Percentiles rank a stretch among this genome's conserved stretches.
phyloP scores from a whole-genome alignment of 2,329 filamentous ascomycete genomes.

The Pseudogymnoascus sp. region DNA sequence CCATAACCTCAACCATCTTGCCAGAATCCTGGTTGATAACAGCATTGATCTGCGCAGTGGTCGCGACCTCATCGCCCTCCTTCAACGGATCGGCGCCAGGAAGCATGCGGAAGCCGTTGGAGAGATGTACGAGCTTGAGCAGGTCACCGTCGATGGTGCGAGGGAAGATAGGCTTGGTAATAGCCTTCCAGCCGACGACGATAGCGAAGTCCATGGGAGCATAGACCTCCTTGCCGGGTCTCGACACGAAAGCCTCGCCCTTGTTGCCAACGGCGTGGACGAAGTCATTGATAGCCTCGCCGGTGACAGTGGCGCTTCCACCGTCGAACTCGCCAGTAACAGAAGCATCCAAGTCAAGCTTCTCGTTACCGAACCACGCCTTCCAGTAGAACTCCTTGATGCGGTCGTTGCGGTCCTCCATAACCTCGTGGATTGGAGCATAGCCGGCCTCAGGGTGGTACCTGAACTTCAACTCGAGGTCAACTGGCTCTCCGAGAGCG shows the following conservation, averaged over 20 bases:
- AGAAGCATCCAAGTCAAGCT: constrained; percentile 71
- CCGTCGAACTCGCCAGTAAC: constrained; percentile 87
- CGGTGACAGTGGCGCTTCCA: constrained; percentile 76
- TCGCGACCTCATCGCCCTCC: constrained; percentile 88
- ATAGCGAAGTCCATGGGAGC: constrained; percentile 99
- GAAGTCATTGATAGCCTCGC: constrained; percentile 93
- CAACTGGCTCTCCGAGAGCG: constrained; percentile 71
- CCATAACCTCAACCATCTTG: constrained; percentile 99
- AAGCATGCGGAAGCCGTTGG: constrained; percentile 97
- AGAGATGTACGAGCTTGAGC: constrained; percentile 90
- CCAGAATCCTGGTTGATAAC: constrained; percentile 97
- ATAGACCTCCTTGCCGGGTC: constrained; percentile 85
- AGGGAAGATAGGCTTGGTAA: constrained; percentile 98
- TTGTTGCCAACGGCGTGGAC: constrained; percentile 98
- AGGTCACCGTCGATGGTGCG: constrained; percentile 92
- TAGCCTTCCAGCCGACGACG: constrained; percentile 97
- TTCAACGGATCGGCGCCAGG: constrained; percentile 90
- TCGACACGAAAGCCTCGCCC: constrained; percentile 92
- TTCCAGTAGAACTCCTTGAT: constrained; percentile 99
- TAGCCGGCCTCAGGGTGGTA: constrained; percentile 95
- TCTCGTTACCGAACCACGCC: constrained; percentile 89
- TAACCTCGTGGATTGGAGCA: constrained; percentile 94
- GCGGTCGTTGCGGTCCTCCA: constrained; percentile 89
- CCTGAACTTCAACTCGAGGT: constrained; percentile 76
- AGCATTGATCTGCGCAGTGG: constrained; percentile 91